A percentile compares a stretch with the other conserved stretches of the same genome.
Conservation (phyloP, 805 yeast genomes). For the Hagleromyces aurorensis region DNA sequence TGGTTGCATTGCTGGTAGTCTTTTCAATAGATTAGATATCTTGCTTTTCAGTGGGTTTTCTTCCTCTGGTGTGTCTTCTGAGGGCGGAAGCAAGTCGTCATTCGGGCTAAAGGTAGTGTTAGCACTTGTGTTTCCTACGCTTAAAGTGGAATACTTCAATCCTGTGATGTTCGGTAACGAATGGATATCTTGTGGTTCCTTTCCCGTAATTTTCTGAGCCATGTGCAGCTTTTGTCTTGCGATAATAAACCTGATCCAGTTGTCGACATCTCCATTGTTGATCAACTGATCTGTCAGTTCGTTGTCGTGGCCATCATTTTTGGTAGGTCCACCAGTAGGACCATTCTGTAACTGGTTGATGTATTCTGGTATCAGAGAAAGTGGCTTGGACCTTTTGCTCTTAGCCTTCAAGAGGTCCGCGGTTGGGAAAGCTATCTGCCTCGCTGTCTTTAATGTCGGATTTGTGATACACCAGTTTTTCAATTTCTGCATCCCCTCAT, state of each 20-base stretch:
- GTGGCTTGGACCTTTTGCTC: slow-evolving; percentile 15
- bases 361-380: slow-evolving; percentile 28
- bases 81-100: slow-evolving; percentile 11
- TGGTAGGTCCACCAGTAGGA: slow-evolving; percentile 8
- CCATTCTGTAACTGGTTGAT: slow-evolving; percentile 20
- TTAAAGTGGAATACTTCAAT: slow-evolving; percentile 19
- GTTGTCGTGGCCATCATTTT: slow-evolving; percentile 15
- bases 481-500: slow-evolving; percentile 42
- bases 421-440: slow-evolving; percentile 32
- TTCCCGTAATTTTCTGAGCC: slow-evolving; percentile 18
- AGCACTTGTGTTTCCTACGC: too few species aligned
- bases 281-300: slow-evolving; percentile 25
- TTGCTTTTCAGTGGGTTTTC: slow-evolving; percentile 2
- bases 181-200: slow-evolving; percentile 13
- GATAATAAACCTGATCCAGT: slow-evolving; percentile 31
- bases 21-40: slow-evolving; percentile 29
- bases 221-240: slow-evolving; percentile 24
- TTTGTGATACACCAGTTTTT: slow-evolving; percentile 48
- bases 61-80: slow-evolving; percentile 5
- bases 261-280: slow-evolving; percentile 30
- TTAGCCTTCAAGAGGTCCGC: slow-evolving; percentile 19
- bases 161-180: slow-evolving; percentile 22
- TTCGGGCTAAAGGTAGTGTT: slow-evolving; percentile 2
- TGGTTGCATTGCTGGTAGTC: slow-evolving; percentile 33
- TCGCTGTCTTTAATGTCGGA: slow-evolving; percentile 37